Conservation (phyloP, 163 green algal species). For the Chloromonas sp. region DNA sequence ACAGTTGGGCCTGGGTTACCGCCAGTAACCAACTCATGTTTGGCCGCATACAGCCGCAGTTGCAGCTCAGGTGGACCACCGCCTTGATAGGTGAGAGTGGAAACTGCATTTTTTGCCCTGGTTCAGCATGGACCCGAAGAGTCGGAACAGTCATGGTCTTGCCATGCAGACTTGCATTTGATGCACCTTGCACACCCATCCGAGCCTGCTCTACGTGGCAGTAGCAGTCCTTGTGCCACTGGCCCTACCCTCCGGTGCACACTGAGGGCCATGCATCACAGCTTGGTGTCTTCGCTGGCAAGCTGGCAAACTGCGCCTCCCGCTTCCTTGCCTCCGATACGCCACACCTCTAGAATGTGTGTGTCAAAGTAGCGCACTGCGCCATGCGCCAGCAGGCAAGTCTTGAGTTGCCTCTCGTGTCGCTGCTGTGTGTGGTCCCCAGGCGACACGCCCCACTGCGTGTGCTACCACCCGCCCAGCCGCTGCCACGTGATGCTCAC, state of each 20-base stretch:
- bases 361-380: neutral
- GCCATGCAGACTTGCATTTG: neutral
- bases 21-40: slow-evolving; percentile 17
- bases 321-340: neutral
- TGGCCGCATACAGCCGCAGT: slow-evolving; percentile 14
- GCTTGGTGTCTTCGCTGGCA: neutral
- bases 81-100: slow-evolving; percentile 20
- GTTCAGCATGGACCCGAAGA: neutral
- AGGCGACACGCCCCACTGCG: slow-evolving; percentile 25
- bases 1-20: slow-evolving; percentile 5
- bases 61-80: slow-evolving; percentile 24
- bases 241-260: no score
- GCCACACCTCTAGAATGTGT: neutral
- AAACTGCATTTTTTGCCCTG: neutral
- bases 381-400: neutral
- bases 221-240: no score
- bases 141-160: neutral
- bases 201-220: neutral
- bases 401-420: neutral
- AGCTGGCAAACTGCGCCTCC: neutral
- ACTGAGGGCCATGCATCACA: neutral
- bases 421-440: neutral
- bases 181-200: neutral
- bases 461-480: slow-evolving; percentile 22
- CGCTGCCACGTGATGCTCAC: slow-evolving; percentile 20